Conservation (phyloP, 257 asterid species). For the Misopates orontium region DNA sequence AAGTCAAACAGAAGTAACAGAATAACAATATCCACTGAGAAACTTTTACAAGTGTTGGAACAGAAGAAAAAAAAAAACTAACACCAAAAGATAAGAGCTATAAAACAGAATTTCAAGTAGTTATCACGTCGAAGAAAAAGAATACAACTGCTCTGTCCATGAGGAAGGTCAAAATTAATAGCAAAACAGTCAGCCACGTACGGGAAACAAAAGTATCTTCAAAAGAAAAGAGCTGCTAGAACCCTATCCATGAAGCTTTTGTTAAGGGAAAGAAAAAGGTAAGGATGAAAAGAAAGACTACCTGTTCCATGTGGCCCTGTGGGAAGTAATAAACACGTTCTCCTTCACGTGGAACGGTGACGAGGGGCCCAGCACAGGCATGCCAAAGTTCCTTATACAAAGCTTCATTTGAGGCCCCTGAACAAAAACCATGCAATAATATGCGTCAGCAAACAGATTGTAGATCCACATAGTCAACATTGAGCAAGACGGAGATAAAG, state of each 20-base stretch:
- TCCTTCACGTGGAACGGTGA: constrained; percentile 79
- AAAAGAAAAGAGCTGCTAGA: constrained; percentile 2
- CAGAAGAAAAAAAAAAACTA: background rate
- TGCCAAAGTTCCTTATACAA: constrained; percentile 89
- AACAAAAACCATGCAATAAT: constrained; percentile 24
- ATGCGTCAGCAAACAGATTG: constrained; percentile 1
- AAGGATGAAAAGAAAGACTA: constrained; percentile 22
- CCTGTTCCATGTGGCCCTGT: constrained; percentile 99
- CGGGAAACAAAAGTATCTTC: background rate
- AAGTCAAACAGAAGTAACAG: background rate
- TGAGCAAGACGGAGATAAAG: no score
- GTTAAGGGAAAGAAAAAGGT: constrained; percentile 13
- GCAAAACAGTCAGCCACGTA: background rate
- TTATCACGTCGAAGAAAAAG: background rate
- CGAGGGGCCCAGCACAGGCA: constrained; percentile 99
- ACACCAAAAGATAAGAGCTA: constrained; percentile 3
- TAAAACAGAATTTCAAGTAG: background rate
- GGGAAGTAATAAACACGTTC: constrained; percentile 93
- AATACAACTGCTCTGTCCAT: constrained; percentile 1
- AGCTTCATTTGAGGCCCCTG: constrained; percentile 67
- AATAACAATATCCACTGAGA: constrained; percentile 4
- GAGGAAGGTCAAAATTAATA: background rate
- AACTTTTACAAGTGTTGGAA: constrained; percentile 2
- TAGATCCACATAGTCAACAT: no score
- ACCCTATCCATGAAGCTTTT: background rate